Conservation (phyloP, 75 land plant genomes). For the Pseudotsuga menziesii region DNA sequence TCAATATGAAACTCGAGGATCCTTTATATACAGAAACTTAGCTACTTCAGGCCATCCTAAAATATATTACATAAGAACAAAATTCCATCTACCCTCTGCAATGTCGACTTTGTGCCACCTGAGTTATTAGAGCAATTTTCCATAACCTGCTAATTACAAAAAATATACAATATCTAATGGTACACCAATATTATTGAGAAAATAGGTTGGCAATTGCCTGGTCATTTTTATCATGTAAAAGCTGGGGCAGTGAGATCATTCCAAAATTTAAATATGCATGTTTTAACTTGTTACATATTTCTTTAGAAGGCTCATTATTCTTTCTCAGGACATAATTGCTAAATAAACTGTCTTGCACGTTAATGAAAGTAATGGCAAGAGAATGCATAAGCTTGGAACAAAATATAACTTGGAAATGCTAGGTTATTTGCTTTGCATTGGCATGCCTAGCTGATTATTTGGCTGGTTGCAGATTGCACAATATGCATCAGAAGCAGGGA, state of each 20-base stretch:
- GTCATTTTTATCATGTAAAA: neutral
- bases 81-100: no score
- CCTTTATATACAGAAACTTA: no score
- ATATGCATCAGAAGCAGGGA: slow-evolving; percentile 88
- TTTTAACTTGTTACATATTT: neutral
- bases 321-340: neutral
- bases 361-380: neutral
- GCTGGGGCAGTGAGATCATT: neutral
- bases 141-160: no score
- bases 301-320: neutral
- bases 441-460: neutral
- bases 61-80: no score
- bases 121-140: no score
- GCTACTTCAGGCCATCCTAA: no score
- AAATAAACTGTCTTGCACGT: neutral
- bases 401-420: neutral
- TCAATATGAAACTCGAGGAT: no score
- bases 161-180: no score
- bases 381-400: neutral
- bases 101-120: no score
- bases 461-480: slow-evolving; percentile 73
- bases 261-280: neutral
- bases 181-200: neutral
- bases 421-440: neutral
- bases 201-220: neutral